phyloP scores from a whole-genome alignment of 495 filamentous ascomycete species.

The Bombardia bombarda region DNA sequence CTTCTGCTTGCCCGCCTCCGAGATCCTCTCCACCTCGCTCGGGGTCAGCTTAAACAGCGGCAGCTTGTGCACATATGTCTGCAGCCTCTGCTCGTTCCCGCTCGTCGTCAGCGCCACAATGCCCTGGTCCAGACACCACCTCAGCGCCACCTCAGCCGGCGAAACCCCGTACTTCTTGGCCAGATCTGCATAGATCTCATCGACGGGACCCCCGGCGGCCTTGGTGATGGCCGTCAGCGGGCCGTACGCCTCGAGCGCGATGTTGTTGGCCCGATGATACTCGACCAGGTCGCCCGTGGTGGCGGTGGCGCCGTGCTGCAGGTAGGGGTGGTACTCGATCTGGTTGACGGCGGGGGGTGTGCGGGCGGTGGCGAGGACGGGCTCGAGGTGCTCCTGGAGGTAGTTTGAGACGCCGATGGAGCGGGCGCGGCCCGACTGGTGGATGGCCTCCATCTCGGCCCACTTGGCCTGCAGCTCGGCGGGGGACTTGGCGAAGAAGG shows the following conservation, averaged over 20 bases:
- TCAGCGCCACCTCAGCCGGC: constrained; percentile 57
- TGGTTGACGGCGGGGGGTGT: constrained; percentile 70
- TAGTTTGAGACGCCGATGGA: constrained; percentile 86
- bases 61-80: constrained; percentile 51
- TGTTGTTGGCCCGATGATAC: constrained; percentile 57
- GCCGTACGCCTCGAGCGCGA: constrained; percentile 62
- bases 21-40: constrained; percentile 61
- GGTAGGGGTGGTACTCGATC: constrained; percentile 83
- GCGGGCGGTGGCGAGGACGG: constrained; percentile 53
- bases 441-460: constrained; percentile 69
- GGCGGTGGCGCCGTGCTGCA: constrained; percentile 52
- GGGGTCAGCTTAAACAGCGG: constrained; percentile 63
- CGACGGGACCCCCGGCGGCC: constrained; percentile 60
- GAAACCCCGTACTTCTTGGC: constrained; percentile 73
- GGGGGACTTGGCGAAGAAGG: constrained; percentile 58
- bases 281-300: constrained; percentile 40
- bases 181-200: constrained; percentile 49
- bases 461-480: constrained; percentile 61
- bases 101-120: constrained; percentile 74
- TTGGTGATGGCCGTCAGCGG: constrained; percentile 60
- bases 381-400: constrained; percentile 57
- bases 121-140: constrained; percentile 78
- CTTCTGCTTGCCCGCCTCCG: constrained; percentile 51
- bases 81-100: constrained; percentile 60
- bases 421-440: constrained; percentile 59